phyloP scores from a whole-genome alignment of 192 early-diverging fungal species.

The Backusella tuberculispora region DNA sequence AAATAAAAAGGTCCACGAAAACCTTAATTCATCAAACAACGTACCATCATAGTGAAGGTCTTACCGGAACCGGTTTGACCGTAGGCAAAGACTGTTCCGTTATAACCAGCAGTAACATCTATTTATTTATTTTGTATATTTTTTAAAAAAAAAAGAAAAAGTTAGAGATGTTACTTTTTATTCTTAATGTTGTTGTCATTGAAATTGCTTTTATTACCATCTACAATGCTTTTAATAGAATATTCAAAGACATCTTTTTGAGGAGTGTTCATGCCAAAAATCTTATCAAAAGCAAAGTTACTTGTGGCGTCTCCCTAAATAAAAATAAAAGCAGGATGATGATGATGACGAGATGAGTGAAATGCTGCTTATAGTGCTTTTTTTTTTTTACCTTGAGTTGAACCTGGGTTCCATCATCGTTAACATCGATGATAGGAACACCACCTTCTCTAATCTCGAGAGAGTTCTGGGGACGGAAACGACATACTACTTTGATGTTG shows the following conservation, averaged over 20 bases:
- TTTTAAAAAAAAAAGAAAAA: background rate
- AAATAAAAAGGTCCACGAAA: background rate
- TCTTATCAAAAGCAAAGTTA: slow-evolving; percentile 90
- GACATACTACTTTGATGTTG: slow-evolving; percentile 97
- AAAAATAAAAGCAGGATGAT: slow-evolving; percentile 11
- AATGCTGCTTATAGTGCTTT: slow-evolving; percentile 45
- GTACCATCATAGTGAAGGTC: slow-evolving; percentile 90
- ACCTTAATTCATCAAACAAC: background rate
- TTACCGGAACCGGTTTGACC: slow-evolving; percentile 99
- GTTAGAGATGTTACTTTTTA: background rate
- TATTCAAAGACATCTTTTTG: slow-evolving; percentile 91
- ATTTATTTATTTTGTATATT: background rate
- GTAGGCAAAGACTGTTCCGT: slow-evolving; percentile 99
- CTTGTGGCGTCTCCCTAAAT: slow-evolving; percentile 31
- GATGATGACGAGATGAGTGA: slow-evolving; percentile 42
- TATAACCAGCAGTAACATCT: slow-evolving; percentile 74
- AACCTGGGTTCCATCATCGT: slow-evolving; percentile 74
- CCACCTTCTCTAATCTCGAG: slow-evolving; percentile 92
- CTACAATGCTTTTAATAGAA: slow-evolving; percentile 87
- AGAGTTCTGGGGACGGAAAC: slow-evolving; percentile 95
- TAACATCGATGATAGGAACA: slow-evolving; percentile 80
- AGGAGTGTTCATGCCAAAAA: slow-evolving; percentile 81
- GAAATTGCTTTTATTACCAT: no score
- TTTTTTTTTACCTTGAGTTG: slow-evolving; percentile 26
- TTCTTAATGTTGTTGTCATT: background rate